Conservation (phyloP, 805 yeast genomes). For the Scheffersomyces stipitis region DNA sequence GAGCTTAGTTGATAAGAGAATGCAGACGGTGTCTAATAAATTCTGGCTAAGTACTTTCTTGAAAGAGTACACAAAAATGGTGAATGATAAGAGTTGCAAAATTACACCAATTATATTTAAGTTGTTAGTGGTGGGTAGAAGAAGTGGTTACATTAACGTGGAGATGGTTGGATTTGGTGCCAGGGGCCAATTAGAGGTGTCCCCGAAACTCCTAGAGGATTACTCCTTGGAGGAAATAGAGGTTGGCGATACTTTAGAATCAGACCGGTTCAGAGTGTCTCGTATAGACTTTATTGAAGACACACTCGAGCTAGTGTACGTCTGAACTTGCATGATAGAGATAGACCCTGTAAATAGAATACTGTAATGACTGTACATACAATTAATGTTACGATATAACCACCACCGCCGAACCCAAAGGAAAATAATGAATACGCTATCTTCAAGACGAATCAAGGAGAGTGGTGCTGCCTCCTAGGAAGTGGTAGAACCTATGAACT, state of each 20-base stretch:
- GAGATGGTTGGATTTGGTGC: not conserved
- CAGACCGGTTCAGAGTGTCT: constrained; percentile 16
- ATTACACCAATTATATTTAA: constrained; percentile 18
- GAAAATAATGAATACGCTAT: too few species aligned
- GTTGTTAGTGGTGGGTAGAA: constrained; percentile 12
- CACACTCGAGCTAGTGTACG: constrained; percentile 23
- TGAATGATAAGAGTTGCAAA: constrained; percentile 8
- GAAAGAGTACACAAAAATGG: constrained; percentile 22
- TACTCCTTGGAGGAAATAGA: constrained; percentile 18
- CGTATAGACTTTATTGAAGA: constrained; percentile 38
- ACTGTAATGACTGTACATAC: too few species aligned
- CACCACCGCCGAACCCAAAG: too few species aligned
- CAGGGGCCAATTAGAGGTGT: constrained; percentile 15
- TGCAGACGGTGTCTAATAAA: constrained; percentile 22
- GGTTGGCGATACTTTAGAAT: constrained; percentile 22
- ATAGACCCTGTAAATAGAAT: not conserved
- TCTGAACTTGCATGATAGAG: constrained; percentile 1
- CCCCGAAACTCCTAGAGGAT: constrained; percentile 15
- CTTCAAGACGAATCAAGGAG: too few species aligned
- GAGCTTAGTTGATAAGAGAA: constrained; percentile 25
- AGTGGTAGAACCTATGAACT: too few species aligned
- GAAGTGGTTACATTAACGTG: constrained; percentile 1
- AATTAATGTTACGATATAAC: too few species aligned
- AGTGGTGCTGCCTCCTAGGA: too few species aligned
- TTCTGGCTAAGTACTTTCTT: constrained; percentile 42